Base-by-base conservation (phyloP, 2,329 filamentous ascomycete species). In the Cordyceps javanica region DNA sequence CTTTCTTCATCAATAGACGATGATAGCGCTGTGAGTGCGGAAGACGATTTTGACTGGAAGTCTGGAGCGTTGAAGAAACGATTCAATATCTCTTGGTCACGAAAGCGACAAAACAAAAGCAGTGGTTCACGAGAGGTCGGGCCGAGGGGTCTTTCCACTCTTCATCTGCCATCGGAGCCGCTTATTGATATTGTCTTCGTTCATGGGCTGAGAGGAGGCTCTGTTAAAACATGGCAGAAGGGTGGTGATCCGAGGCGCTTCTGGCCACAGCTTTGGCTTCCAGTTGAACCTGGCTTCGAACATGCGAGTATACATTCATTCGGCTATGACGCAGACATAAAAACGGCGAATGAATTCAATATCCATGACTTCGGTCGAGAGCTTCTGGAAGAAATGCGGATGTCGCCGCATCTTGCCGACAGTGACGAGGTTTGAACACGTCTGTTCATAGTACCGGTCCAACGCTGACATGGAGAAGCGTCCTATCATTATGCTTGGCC, bases 231-330 rank as follows among this genome's bases (percentile, higher is more conserved):
- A 59, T 78, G 76, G 75, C 66, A 67, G 7, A 70, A 72, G 55
- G 62, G 66, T 1, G 50, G 62, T 2, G 64, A 72, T 46, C 64
- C 62, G 0, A 52, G 58, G 1, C 59, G 66, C 11, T 77, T 72
- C 60, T 77, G 75, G 75, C 75, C 75, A 0, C 61, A 69, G 58
- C 54, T 64, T 30, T 77, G 71, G 70, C 66, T 77, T 0, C 70
- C 74, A 0, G 54, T 49, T 16, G 70, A 73, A n/a, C 50, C 62
- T 0, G 68, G 62, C 0, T 63, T 73, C 9, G 28, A 55, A 5
- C 58, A 68, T 46, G 68, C 62, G 2, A 65, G 62, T 26, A 66
- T 70, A 4, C 65, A 69, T 44, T 66, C 60, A 28, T 72, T 69
- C 46, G 69, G 70, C 0, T 72, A 72, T 30, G 65, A 70, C 32